A percentile compares a stretch with the other conserved stretches of the same genome.
Evolutionary conservation across 441 rosid genomes (phyloP).

Genomic region (Adansonia grandidieri): DNA sequence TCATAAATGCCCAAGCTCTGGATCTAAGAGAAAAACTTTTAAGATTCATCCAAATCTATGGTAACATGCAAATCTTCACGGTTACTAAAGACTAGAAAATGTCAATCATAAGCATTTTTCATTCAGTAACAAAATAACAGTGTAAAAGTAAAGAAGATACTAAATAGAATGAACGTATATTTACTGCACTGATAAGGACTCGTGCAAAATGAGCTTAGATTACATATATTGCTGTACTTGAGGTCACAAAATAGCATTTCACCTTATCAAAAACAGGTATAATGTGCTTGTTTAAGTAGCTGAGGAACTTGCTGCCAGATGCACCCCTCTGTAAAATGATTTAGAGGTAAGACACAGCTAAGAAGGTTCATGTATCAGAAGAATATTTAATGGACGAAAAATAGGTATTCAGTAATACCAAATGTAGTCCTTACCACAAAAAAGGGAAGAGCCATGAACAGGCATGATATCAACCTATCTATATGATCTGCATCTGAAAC

Average conservation of each 20-base stretch:
- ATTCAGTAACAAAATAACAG: not conserved
- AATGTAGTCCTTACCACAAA: conserved; percentile 59
- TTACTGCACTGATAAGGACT: not conserved
- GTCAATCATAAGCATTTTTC: not conserved
- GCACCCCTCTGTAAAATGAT: conserved; percentile 73
- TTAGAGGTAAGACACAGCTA: conserved; percentile 14
- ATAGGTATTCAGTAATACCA: not conserved
- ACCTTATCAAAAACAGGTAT: conserved; percentile 89
- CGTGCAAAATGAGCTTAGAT: not conserved
- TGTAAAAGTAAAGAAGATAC: not conserved
- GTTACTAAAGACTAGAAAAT: not conserved
- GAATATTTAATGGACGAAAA: conserved; percentile 20
- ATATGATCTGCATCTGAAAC: conserved; percentile 89
- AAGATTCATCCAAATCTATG: not conserved
- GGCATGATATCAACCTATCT: conserved; percentile 91
- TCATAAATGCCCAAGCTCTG: not conserved
- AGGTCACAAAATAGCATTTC: conserved; percentile 19
- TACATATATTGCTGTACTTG: conserved; percentile 5
- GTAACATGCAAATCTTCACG: not conserved
- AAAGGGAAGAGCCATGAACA: conserved; percentile 87
- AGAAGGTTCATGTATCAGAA: conserved; percentile 7
- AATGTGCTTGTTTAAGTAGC: conserved; percentile 82
- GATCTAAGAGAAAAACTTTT: not conserved
- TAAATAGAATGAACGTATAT: not conserved
- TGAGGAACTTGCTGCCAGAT: conserved; percentile 85